Evolutionary conservation across 495 filamentous ascomycete species (phyloP), one percentile per base, ranked within the genome.

Genomic region (Penicillium simplicissimum): DNA sequence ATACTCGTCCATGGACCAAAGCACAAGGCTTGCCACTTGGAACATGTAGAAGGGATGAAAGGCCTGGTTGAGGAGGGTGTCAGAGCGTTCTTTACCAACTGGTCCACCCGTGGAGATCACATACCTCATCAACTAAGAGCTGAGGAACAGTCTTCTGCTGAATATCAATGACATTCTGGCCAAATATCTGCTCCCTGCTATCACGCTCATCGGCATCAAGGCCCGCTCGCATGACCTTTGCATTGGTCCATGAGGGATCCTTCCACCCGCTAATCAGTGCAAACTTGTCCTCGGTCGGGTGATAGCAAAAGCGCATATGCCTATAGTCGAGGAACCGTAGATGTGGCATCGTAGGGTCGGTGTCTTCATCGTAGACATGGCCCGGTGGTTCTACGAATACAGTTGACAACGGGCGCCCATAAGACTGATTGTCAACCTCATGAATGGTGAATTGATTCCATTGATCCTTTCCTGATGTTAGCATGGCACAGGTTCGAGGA

Each of bases 31-130:
- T 35, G 92, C 93, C 67, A 99, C 87, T 71, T 99, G 96, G 75
- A 99, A 99, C 37, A 97, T 88, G 69, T 98, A 99, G 76, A 99
- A 98, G 3, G 96, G 96, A 69, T 98, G 95, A 71, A 99, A 92
- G 4, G 89, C 92, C 89, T 95, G 19, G 28, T 36, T 34, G n/a
- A 52, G 37, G 8, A 21, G 55, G 36, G 34, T 6, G 59, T 74
- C 8, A 77, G 70, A 49, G 53, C n/a, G 33, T 19, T 52, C n/a
- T 37, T 31, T 21, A 0, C 28, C 23, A n/a, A 35, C 11, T 23
- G 13, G 7, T 35, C 31, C 3, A 21, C 4, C 28, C 4, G 2
- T 19, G 8, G 0, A 53, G 8, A 11, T 19, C 36, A n/a, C 57
- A 45, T 72, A 94, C 91, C 78, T 98, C 96, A 70, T 98, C 93